Evolutionary conservation across 306 rosid genomes (phyloP), one percentile per base, ranked within the genome.

Genomic region (Cicer bijugum): DNA sequence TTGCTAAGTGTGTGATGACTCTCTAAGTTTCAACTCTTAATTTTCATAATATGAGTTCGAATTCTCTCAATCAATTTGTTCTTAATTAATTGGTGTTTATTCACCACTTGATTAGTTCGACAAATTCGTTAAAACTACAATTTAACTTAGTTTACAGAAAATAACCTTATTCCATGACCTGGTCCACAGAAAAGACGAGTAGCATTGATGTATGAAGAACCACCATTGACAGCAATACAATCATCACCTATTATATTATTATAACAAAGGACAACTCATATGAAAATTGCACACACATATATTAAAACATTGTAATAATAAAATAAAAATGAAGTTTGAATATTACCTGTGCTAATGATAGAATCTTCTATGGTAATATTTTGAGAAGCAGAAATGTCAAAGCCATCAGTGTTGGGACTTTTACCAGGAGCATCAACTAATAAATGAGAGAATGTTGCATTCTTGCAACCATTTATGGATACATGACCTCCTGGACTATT

Each of bases 341-440:
- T 23, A 6, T 52, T 86, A 83, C 89, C 87, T 0, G 81, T 35
- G 28, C 1, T 60, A 1, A 86, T 81, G 1, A 1, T 6, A 1
- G 87, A 78, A 39, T 79, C 12, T 2, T 12, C 1, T 1, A 86
- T 75, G 9, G 2, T 0, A 0, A 86, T 6, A 38, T 84, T 72
- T 12, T 59, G 33, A 2, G 87, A 86, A 6, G 0, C 0, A 12
- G 86, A 4, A 10, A 86, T 59, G 11, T 81, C 82, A 50, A 86
- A 43, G 0, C 90, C 87, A 72, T 83, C 90, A 0, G 90, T 86
- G 63, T 86, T 86, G 0, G 87, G 87, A 9, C 90, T 86, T 0
- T 59, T 2, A 5, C 0, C 9, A 9, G 90, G 90, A 43, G 87
- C 84, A 15, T 4, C 8, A 19, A 83, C 20, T 0, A 3, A 0